phyloP scores from a whole-genome alignment of 768 basidiomycete genomes.

The Kwoniella mangroviensis region DNA sequence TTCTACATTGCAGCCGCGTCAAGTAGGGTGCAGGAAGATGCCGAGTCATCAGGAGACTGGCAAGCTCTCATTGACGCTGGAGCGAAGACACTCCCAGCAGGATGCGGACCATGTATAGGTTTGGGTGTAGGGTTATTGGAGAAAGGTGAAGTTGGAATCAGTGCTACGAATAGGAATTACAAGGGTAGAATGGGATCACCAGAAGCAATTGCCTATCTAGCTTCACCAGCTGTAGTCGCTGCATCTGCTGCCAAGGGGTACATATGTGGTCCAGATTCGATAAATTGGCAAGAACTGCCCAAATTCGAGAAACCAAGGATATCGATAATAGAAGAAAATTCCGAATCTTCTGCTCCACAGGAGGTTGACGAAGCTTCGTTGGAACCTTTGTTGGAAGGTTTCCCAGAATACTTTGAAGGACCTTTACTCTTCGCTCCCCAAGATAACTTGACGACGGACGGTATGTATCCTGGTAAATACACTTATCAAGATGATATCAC shows the following conservation, averaged over 20 bases:
- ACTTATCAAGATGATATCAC: slow-evolving; percentile 99
- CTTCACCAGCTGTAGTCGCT: slow-evolving; percentile 94
- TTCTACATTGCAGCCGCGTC: slow-evolving; percentile 98
- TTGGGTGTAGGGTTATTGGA: slow-evolving; percentile 89
- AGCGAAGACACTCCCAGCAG: slow-evolving; percentile 88
- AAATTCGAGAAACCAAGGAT: slow-evolving; percentile 51
- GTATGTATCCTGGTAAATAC: slow-evolving; percentile 98
- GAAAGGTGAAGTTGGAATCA: slow-evolving; percentile 94
- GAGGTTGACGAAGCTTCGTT: slow-evolving; percentile 69
- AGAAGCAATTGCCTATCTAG: slow-evolving; percentile 91
- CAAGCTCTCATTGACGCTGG: slow-evolving; percentile 80
- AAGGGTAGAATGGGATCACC: slow-evolving; percentile 99
- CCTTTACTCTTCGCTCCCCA: slow-evolving; percentile 90
- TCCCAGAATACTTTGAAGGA: slow-evolving; percentile 81
- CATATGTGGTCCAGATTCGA: slow-evolving; percentile 78
- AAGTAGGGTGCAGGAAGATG: slow-evolving; percentile 86
- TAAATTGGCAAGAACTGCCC: slow-evolving; percentile 66
- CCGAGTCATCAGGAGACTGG: slow-evolving; percentile 87
- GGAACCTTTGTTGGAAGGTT: slow-evolving; percentile 73
- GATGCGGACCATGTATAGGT: slow-evolving; percentile 98
- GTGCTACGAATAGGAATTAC: slow-evolving; percentile 98
- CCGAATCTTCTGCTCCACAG: slow-evolving; percentile 50
- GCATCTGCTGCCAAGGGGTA: slow-evolving; percentile 91
- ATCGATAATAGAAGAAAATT: slow-evolving; percentile 46
- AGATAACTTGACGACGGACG: slow-evolving; percentile 97